Evolutionary conservation across 371 early-diverging fungal species (phyloP).

Genomic region (Lichtheimia ramosa): DNA sequence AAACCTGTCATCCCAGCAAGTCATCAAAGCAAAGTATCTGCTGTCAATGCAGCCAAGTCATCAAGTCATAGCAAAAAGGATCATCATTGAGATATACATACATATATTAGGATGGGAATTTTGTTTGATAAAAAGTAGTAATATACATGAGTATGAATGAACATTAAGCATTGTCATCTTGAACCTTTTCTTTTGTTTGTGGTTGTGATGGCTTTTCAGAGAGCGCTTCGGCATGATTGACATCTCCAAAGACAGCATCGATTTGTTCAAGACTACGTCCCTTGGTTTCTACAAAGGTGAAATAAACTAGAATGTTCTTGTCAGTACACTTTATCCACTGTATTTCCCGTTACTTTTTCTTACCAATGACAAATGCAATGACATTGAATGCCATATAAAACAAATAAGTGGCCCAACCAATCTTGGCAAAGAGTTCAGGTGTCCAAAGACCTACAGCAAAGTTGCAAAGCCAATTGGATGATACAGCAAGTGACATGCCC

Average conservation of each 20-base stretch:
- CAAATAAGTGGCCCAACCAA: conserved; percentile 61
- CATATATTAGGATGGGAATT: too few species aligned
- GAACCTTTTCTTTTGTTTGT: too few species aligned
- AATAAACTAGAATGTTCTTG: conserved; percentile 13
- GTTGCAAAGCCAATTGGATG: conserved; percentile 62
- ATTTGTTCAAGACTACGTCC: conserved; percentile 52
- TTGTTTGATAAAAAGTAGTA: too few species aligned
- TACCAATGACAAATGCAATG: conserved; percentile 29
- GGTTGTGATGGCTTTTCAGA: too few species aligned
- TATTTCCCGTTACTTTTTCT: background rate
- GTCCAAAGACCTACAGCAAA: conserved; percentile 41
- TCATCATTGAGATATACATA: background rate
- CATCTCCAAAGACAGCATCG: conserved; percentile 45
- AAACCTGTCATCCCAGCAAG: conserved; percentile 64
- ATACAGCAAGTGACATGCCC: conserved; percentile 47
- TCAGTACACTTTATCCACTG: background rate
- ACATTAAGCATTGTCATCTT: too few species aligned
- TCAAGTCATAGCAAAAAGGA: conserved; percentile 8
- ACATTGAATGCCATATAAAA: conserved; percentile 43
- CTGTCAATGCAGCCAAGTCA: conserved; percentile 61
- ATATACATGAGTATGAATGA: too few species aligned
- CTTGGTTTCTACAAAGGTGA: conserved; percentile 50
- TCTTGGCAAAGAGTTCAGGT: conserved; percentile 36
- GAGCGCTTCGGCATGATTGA: conserved; percentile 6
- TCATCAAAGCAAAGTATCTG: conserved; percentile 71